phyloP scores from a whole-genome alignment of 2,329 filamentous ascomycete species.

The Aspergillus persii region DNA sequence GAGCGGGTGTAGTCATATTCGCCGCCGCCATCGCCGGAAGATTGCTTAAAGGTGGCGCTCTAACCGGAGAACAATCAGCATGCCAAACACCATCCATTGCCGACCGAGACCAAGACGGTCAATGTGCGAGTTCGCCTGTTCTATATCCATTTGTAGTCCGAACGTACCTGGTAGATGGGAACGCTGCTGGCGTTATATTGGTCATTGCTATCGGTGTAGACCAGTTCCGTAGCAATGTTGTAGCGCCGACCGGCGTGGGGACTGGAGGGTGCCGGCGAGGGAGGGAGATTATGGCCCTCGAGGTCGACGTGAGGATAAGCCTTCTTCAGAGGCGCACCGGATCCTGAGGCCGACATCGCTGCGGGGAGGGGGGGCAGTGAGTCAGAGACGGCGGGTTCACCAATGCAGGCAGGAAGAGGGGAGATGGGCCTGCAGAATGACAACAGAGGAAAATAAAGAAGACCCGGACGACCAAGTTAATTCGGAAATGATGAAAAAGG shows the following conservation, averaged over 20 bases:
- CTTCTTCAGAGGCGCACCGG: constrained; percentile 44
- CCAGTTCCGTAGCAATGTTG: constrained; percentile 90
- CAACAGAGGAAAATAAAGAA: not conserved
- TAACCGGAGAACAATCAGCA: constrained; percentile 26
- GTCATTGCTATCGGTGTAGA: constrained; percentile 93
- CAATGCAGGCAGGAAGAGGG: not conserved
- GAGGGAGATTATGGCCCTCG: constrained; percentile 80
- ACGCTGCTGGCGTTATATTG: constrained; percentile 96
- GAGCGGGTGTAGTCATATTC: constrained; percentile 99
- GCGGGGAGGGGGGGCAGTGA: constrained; percentile 27
- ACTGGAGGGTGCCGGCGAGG: constrained; percentile 89
- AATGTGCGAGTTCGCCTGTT: no score
- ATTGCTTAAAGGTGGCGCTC: constrained; percentile 97
- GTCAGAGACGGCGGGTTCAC: constrained; percentile 5
- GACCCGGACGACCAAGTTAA: not conserved
- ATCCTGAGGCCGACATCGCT: constrained; percentile 42
- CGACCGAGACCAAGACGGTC: not conserved
- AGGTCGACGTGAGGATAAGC: constrained; percentile 66
- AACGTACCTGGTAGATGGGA: constrained; percentile 80
- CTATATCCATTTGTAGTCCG: not conserved
- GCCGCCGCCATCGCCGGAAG: constrained; percentile 71
- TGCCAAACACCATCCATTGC: not conserved
- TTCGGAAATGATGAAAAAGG: not conserved
- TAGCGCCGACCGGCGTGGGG: constrained; percentile 84
- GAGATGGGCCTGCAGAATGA: not conserved